Evolutionary conservation across 2,329 filamentous ascomycete species (phyloP).

Genomic region (Sporothrix humicola): DNA sequence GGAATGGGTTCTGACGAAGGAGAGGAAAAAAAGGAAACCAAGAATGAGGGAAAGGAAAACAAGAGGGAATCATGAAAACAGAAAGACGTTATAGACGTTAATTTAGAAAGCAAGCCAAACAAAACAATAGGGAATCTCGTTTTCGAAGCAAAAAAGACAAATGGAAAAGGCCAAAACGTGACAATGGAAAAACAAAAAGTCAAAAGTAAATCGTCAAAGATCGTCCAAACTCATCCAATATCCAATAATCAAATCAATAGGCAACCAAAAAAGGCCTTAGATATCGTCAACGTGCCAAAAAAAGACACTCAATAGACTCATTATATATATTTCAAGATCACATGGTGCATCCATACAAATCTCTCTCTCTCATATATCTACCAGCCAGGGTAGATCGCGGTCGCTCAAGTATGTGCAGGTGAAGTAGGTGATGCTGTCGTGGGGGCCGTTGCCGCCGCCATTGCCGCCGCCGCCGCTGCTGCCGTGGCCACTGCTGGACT

Average conservation of each 20-base stretch:
- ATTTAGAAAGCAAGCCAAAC: not conserved
- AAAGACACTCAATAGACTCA: not conserved
- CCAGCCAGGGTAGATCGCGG: conserved; percentile 58
- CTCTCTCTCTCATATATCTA: conserved; percentile 41
- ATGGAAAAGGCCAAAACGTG: not conserved
- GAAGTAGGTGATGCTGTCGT: conserved; percentile 55
- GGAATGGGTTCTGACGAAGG: too few relatives aligned
- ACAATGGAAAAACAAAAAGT: not conserved
- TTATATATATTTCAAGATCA: not conserved
- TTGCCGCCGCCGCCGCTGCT: conserved; percentile 48
- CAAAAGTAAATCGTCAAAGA: not conserved
- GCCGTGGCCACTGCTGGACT: conserved; percentile 45
- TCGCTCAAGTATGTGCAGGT: conserved; percentile 58
- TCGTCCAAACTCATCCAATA: too few relatives aligned
- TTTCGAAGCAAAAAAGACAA: not conserved
- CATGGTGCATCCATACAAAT: not conserved
- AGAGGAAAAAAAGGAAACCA: too few relatives aligned
- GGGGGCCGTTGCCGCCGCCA: conserved; percentile 46
- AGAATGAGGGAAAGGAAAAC: too few relatives aligned
- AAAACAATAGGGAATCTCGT: conserved; percentile 15
- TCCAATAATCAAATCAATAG: too few relatives aligned
- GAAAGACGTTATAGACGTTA: too few relatives aligned
- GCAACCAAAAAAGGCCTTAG: not conserved
- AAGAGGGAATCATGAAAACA: too few relatives aligned
- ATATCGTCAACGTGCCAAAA: not conserved